Evolutionary conservation across 164 flowering plant species (phyloP).

Genomic region (Pachysandra terminalis): DNA sequence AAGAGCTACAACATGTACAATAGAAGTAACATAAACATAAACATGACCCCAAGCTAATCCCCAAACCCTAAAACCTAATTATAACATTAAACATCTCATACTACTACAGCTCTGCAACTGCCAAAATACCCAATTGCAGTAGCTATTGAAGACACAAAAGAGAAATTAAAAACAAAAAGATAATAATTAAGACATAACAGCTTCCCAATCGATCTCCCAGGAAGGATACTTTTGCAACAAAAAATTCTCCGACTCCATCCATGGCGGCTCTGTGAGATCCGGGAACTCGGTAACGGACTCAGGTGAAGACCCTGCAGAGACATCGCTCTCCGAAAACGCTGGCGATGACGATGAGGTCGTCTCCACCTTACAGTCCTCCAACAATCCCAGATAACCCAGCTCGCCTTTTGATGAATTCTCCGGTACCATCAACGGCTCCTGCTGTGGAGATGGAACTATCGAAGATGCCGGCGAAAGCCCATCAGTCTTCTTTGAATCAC

Average conservation of each 20-base stretch:
- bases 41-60: not conserved
- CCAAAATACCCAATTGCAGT: slow-evolving; percentile 50
- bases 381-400: slow-evolving; percentile 5
- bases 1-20: no score
- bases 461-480: slow-evolving; percentile 7
- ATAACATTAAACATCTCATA: not conserved
- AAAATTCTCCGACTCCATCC: slow-evolving; percentile 38
- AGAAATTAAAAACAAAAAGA: not conserved
- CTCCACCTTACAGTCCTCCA: slow-evolving; percentile 36
- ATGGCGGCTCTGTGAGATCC: slow-evolving; percentile 35
- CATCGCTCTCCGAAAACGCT: slow-evolving; percentile 34
- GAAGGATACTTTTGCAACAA: slow-evolving; percentile 69
- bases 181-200: slow-evolving; percentile 33
- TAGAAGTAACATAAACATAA: not conserved
- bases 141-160: slow-evolving; percentile 13
- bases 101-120: slow-evolving; percentile 41
- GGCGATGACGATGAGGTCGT: slow-evolving; percentile 23
- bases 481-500: not conserved
- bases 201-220: slow-evolving; percentile 80
- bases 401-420: not conserved
- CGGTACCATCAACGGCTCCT: not conserved
- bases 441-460: slow-evolving; percentile 7
- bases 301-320: slow-evolving; percentile 57
- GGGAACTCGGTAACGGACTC: slow-evolving; percentile 52
- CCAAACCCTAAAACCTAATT: not conserved